Evolutionary conservation across 1,284 basidiomycete genomes (phyloP).

Genomic region (Sphaerobolus stellatus): DNA sequence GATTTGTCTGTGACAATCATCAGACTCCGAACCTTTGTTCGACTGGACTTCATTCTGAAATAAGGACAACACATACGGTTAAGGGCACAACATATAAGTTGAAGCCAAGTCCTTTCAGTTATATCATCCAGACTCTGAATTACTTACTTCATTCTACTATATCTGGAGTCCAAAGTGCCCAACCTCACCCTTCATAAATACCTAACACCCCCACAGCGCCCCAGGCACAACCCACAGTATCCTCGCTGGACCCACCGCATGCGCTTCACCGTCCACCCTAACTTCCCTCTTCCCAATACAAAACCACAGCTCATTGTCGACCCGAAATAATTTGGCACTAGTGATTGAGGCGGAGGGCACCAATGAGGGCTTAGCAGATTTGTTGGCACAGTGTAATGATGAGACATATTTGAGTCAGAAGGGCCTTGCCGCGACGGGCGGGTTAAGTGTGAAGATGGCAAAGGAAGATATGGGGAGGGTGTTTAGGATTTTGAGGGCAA

Average conservation of each 20-base stretch:
- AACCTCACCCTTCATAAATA: no score
- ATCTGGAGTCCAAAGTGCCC: no score
- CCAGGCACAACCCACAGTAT: slow-evolving; percentile 76
- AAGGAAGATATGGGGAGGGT: slow-evolving; percentile 53
- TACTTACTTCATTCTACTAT: no score
- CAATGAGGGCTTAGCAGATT: slow-evolving; percentile 75
- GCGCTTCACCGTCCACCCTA: slow-evolving; percentile 57
- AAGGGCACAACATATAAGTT: no score
- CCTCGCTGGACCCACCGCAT: slow-evolving; percentile 81
- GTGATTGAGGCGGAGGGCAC: slow-evolving; percentile 82
- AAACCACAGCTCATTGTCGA: slow-evolving; percentile 65
- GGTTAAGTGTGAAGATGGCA: slow-evolving; percentile 35
- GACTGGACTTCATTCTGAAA: no score
- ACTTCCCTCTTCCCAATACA: slow-evolving; percentile 51
- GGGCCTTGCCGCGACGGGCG: slow-evolving; percentile 32
- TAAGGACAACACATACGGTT: no score
- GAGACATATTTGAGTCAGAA: slow-evolving; percentile 46
- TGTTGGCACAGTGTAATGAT: slow-evolving; percentile 67
- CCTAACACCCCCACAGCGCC: slow-evolving; percentile 49
- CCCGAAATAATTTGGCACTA: slow-evolving; percentile 73
- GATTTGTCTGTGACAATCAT: no score
- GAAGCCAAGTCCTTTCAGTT: slow-evolving; percentile 83
- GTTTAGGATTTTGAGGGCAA: slow-evolving; percentile 70
- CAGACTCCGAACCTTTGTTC: no score
- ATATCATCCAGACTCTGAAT: slow-evolving; percentile 73